Percentiles rank a stretch among this genome's conserved stretches.
Conservation (phyloP, 768 basidiomycete species). For the Scleroderma bovista region DNA sequence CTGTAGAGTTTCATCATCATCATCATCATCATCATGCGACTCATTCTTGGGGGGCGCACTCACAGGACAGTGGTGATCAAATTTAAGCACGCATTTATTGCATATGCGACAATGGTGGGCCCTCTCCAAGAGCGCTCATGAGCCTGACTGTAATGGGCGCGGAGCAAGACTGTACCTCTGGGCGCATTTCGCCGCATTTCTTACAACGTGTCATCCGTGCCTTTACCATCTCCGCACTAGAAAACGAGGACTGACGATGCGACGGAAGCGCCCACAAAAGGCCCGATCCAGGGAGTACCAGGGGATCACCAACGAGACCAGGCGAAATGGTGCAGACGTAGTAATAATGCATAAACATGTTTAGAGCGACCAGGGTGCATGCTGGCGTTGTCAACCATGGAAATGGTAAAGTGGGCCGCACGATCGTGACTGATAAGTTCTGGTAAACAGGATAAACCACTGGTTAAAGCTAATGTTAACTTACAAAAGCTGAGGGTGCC, state of each 20-base stretch:
- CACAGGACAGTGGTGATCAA: constrained; percentile 89
- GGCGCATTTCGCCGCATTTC: constrained; percentile 63
- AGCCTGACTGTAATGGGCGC: constrained; percentile 5
- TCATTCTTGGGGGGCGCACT: constrained; percentile 29
- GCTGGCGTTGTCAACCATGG: constrained; percentile 58
- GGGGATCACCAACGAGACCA: constrained; percentile 68
- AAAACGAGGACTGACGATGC: constrained; percentile 25
- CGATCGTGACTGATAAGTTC: constrained; percentile 62
- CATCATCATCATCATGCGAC: constrained; percentile 1
- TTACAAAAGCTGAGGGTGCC: constrained; percentile 80
- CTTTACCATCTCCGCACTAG: constrained; percentile 43
- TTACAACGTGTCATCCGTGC: constrained; percentile 58
- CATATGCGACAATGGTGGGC: constrained; percentile 93
- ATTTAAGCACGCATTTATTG: constrained; percentile 84
- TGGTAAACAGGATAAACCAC: neutral
- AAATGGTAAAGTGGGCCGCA: constrained; percentile 58
- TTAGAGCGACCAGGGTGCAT: constrained; percentile 71
- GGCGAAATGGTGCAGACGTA: constrained; percentile 75
- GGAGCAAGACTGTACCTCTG: constrained; percentile 55
- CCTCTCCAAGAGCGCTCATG: constrained; percentile 46
- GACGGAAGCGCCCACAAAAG: constrained; percentile 53
- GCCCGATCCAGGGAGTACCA: constrained; percentile 33
- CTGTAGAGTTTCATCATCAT: constrained; percentile 17
- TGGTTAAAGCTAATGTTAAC: constrained; percentile 22
- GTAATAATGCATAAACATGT: constrained; percentile 81